Evolutionary conservation across 1,284 basidiomycete genomes (phyloP), one percentile per base, ranked within the genome.

Genomic region (Ceratobasidium sp.): DNA sequence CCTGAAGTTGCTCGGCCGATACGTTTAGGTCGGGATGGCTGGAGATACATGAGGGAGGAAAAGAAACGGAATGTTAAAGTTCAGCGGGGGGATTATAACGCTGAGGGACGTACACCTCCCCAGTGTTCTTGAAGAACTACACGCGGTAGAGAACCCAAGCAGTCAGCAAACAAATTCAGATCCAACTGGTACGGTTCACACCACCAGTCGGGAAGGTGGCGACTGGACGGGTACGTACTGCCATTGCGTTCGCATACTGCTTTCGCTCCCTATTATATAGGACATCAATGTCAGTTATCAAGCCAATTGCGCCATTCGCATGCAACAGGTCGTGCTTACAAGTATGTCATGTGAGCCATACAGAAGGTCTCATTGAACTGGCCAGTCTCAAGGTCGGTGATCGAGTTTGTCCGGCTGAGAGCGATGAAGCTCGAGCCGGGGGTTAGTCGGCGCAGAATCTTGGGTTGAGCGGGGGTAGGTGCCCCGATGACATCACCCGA

Each of bases 371-470:
- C 66, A 41, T 57, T 69, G 29, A 69, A 69, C 66, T 69, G 66
- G 33, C 66, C 66, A 29, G 53, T 57, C 29, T 69, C 41, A 53
- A 69, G 66, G 24, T 69, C 53, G 17, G 66, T 57, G 53, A 69
- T 69, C 50, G 66, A 69, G n/a, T 69, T 69, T 41, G 66, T 69
- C 53, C 66, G 66, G 41, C 66, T 69, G 66, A 69, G 66, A n/a
- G 66, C 56, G 24, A 57, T 4, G n/a, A 69, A 51, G 33, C 53
- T 45, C 7, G 53, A 29, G 11, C 66, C 66, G n/a, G 66, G 33
- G 14, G 66, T 69, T 41, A 69, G 48, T 45, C 66, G 66, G 41
- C 66, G 66, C 11, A 69, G 45, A 33, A 69, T 69, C 27, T 69
- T 69, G 51, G 66, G 66, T 47, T 57, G 66, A 29, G 66, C 66